Conservation (phyloP, 2,329 filamentous ascomycete species). For the Orbilia quercus region DNA sequence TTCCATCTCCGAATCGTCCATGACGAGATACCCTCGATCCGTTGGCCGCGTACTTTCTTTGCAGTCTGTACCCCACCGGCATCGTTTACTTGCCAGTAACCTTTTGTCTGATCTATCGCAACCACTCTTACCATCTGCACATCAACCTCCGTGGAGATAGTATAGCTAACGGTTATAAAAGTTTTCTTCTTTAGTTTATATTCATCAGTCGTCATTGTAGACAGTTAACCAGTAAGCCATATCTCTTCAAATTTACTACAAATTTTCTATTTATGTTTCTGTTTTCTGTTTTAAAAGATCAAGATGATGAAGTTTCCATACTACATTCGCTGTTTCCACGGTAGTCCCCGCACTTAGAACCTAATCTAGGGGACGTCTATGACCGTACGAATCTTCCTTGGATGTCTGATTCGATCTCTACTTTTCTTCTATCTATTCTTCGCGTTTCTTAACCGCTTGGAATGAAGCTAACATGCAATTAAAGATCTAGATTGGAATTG, state of each 20-base stretch:
- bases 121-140: not conserved
- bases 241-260: conserved; percentile 13
- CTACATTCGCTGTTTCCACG: conserved; percentile 61
- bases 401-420: conserved; percentile 59
- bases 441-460: not conserved
- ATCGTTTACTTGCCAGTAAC: conserved; percentile 60
- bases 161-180: conserved; percentile 34
- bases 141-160: not conserved
- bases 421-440: conserved; percentile 47
- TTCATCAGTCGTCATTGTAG: conserved; percentile 1
- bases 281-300: conserved; percentile 21
- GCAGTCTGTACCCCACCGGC: conserved; percentile 17
- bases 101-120: conserved; percentile 58
- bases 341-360: conserved; percentile 60
- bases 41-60: conserved; percentile 23
- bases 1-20: conserved; percentile 61
- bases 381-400: conserved; percentile 60
- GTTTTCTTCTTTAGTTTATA: conserved; percentile 16
- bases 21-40: conserved; percentile 58
- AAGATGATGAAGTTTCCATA: conserved; percentile 59
- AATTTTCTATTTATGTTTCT: conserved; percentile 5
- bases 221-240: conserved; percentile 15
- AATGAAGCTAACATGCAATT: conserved; percentile 28
- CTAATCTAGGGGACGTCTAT: conserved; percentile 58
- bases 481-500: conserved; percentile 14